Conservation (phyloP, 176 grass and related monocot species). For the Oryza meridionalis region DNA sequence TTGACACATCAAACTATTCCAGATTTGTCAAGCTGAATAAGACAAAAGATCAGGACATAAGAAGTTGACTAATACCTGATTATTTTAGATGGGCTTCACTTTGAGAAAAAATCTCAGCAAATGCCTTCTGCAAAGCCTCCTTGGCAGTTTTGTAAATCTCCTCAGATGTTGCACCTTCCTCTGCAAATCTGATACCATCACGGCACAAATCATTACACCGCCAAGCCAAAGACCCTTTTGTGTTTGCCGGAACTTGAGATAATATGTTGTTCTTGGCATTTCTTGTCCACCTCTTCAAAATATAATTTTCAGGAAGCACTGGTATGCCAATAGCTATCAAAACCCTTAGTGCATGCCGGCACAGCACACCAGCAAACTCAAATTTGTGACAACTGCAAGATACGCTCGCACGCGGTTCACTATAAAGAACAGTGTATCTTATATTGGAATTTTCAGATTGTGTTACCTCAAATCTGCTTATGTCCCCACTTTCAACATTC, state of each 20-base stretch:
- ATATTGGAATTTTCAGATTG: conserved; percentile 42
- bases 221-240: conserved; percentile 37
- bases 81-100: conserved; percentile 33
- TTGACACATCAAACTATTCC: not conserved
- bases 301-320: conserved; percentile 53
- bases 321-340: conserved; percentile 33
- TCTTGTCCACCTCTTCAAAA: conserved; percentile 56
- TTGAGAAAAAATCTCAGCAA: conserved; percentile 52
- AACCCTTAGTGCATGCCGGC: conserved; percentile 51
- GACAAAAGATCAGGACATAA: not conserved
- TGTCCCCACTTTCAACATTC: conserved; percentile 38
- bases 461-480: conserved; percentile 48
- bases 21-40: not conserved
- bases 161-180: conserved; percentile 55
- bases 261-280: conserved; percentile 50
- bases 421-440: conserved; percentile 50
- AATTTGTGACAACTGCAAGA: conserved; percentile 60
- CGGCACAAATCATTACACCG: conserved; percentile 61
- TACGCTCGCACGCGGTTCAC: conserved; percentile 42
- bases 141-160: conserved; percentile 58
- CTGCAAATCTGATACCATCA: conserved; percentile 61
- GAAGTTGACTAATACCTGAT: conserved; percentile 27
- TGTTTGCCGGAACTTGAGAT: conserved; percentile 30
- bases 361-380: conserved; percentile 57
- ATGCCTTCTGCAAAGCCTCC: conserved; percentile 55